These are phyloP conservation scores for Herpetospermum pedunculosum DNA, from an alignment of 306 rosid species.

Conservation along the genomic window DNA sequence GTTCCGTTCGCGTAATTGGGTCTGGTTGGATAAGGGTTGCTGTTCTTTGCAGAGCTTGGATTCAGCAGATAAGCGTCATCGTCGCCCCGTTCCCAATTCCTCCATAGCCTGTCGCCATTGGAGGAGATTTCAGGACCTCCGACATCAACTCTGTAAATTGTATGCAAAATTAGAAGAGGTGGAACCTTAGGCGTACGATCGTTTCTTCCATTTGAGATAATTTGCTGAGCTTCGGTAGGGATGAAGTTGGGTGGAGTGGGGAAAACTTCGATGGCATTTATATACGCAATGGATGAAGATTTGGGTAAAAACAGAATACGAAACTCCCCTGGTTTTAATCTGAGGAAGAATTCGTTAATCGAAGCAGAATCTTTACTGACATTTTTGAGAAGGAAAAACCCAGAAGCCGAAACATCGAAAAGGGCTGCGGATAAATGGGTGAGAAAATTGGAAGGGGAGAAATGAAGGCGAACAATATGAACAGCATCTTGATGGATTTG, in stretches of 20 bases:
- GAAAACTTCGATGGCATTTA: slow-evolving; percentile 44
- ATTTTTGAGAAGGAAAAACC: slow-evolving; percentile 17
- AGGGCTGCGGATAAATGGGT: slow-evolving; percentile 18
- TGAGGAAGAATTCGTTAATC: slow-evolving; percentile 23
- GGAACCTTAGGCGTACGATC: background rate
- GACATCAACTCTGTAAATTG: slow-evolving; percentile 28
- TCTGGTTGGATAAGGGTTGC: rapidly evolving
- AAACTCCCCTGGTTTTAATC: background rate
- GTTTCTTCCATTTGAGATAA: background rate
- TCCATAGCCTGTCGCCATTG: background rate
- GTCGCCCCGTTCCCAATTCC: slow-evolving; percentile 23
- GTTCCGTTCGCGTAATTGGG: background rate
- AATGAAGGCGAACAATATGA: slow-evolving; percentile 38
- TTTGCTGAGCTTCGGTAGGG: background rate
- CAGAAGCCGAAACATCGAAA: slow-evolving; percentile 27
- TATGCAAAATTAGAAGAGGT: slow-evolving; percentile 5
- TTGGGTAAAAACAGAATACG: slow-evolving; percentile 16
- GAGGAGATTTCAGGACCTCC: slow-evolving; percentile 6
- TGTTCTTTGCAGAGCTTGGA: background rate
- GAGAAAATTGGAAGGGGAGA: slow-evolving; percentile 20
- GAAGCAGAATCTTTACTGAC: slow-evolving; percentile 14
- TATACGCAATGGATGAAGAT: slow-evolving; percentile 28
- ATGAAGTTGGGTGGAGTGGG: slow-evolving; percentile 14
- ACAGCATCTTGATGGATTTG: background rate
- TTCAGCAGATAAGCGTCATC: background rate